Conservation (phyloP, 2,329 filamentous ascomycete species). For the Ophiocordyceps robertsii region DNA sequence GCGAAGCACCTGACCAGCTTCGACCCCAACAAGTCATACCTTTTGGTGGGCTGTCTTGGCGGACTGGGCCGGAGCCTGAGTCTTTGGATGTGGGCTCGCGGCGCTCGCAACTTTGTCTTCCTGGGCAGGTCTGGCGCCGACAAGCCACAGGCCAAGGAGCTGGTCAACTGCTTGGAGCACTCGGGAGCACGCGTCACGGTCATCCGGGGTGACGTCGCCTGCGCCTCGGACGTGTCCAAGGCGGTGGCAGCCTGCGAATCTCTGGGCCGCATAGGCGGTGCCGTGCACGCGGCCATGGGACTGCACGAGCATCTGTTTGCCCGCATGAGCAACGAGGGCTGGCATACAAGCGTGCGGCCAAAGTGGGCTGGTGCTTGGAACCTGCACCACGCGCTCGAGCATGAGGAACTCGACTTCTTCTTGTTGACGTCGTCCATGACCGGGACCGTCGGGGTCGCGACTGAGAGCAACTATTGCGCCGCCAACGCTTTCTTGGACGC, state of each 20-base stretch:
- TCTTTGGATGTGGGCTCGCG: slow-evolving; percentile 16
- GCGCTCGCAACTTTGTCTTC: slow-evolving; percentile 11
- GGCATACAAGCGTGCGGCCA: slow-evolving; percentile 10
- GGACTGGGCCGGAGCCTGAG: slow-evolving; percentile 19
- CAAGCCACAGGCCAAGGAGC: slow-evolving; percentile 8
- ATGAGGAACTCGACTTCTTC: too few species aligned
- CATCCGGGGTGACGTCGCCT: slow-evolving; percentile 10
- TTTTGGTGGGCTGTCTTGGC: slow-evolving; percentile 11
- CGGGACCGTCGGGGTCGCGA: too few species aligned
- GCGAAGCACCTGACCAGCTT: slow-evolving; percentile 2
- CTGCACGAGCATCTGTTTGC: slow-evolving; percentile 12
- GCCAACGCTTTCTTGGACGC: too few species aligned
- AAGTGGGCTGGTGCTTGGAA: slow-evolving; percentile 12
- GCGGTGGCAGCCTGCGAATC: slow-evolving; percentile 3
- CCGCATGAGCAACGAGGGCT: slow-evolving; percentile 10
- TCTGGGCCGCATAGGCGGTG: slow-evolving; percentile 10
- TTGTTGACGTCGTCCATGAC: too few species aligned
- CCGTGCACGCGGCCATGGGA: slow-evolving; percentile 20
- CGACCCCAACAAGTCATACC: slow-evolving; percentile 5
- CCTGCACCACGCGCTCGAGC: too few species aligned
- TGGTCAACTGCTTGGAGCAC: slow-evolving; percentile 7
- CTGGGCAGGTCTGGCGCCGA: slow-evolving; percentile 15
- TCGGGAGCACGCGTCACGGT: slow-evolving; percentile 10
- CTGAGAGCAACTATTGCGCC: too few species aligned
- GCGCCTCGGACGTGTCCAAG: slow-evolving; percentile 5